Evolutionary conservation across 495 filamentous ascomycete genomes (phyloP), one percentile per base, ranked within the genome.

Genomic region (Ascodesmis nigricans): DNA sequence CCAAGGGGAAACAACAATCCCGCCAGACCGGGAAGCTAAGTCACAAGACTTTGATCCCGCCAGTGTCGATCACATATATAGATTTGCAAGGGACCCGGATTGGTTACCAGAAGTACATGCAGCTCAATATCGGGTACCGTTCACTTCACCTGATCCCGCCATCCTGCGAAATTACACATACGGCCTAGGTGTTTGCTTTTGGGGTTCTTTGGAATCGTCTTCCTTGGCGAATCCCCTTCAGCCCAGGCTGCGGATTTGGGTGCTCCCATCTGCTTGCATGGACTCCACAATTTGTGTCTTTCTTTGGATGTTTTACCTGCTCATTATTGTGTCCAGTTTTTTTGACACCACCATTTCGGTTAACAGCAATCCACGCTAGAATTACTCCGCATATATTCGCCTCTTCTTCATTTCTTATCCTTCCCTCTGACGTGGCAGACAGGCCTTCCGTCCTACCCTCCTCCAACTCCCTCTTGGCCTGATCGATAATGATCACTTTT

Each of bases 131-230:
- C 33, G 47, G 47, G 39, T 35, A 31, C 35, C 33, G 25, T 19
- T 32, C 21, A 21, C 47, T 51, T 52, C 48, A 52, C 47, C 48
- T 52, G 48, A 52, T 52, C n/a, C n/a, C n/a, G n/a, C n/a, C 51
- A 33, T 40, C 40, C 38, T 35, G 27, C 28, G 38, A 33, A 49
- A 43, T 39, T 41, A 52, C 36, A 35, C 40, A 43, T 41, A 43
- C 47, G 37, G 39, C 29, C 31, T 36, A 37, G 23, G 23, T 29
- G 9, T 23, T 16, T 3, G 29, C 17, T 37, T 20, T 26, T 9
- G 18, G 20, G 33, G 19, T n/a, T n/a, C n/a, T n/a, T n/a, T 16
- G 33, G 33, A 11, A 26, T 35, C n/a, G 5, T 30, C 28, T 30
- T 30, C 40, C 30, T 37, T n/a, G n/a, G n/a, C n/a, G n/a, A n/a